Conservation (phyloP, 495 filamentous ascomycete genomes). For the Neurospora africana region DNA sequence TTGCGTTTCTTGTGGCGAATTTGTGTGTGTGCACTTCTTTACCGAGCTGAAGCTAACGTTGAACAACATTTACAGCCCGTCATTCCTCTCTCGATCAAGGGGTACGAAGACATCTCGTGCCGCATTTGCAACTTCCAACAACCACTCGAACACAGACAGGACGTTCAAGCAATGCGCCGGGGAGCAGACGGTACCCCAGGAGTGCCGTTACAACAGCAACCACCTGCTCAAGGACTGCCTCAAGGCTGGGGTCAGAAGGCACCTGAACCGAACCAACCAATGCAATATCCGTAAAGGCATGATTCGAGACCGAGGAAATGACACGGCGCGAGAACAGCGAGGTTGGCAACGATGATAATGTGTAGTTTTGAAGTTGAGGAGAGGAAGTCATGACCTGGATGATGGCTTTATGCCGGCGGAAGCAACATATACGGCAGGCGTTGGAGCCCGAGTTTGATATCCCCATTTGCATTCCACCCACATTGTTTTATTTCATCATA, state of each 20-base stretch:
- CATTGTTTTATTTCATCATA: not conserved
- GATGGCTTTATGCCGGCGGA: not conserved
- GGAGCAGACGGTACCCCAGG: slow-evolving; percentile 27
- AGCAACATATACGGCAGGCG: not conserved
- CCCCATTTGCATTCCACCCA: not conserved
- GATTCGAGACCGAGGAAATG: not conserved
- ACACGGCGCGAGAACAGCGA: not conserved
- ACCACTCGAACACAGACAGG: slow-evolving; percentile 41
- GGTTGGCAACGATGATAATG: not conserved
- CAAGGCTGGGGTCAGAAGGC: slow-evolving; percentile 18
- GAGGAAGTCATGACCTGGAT: not conserved
- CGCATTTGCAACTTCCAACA: slow-evolving; percentile 47
- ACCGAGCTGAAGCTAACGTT: not conserved
- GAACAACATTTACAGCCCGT: slow-evolving; percentile 30
- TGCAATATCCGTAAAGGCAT: slow-evolving; percentile 22
- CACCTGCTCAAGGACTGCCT: slow-evolving; percentile 7
- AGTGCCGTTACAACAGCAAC: slow-evolving; percentile 37
- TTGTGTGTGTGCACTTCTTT: not conserved
- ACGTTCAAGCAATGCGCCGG: slow-evolving; percentile 36
- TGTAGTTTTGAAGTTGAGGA: not conserved
- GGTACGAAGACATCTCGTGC: slow-evolving; percentile 45
- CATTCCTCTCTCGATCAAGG: slow-evolving; percentile 43
- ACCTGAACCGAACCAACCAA: slow-evolving; percentile 21
- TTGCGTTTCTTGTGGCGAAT: not conserved
- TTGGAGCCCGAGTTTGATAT: not conserved